phyloP scores from a whole-genome alignment of 192 early-diverging fungal species.

The Podila epigama region DNA sequence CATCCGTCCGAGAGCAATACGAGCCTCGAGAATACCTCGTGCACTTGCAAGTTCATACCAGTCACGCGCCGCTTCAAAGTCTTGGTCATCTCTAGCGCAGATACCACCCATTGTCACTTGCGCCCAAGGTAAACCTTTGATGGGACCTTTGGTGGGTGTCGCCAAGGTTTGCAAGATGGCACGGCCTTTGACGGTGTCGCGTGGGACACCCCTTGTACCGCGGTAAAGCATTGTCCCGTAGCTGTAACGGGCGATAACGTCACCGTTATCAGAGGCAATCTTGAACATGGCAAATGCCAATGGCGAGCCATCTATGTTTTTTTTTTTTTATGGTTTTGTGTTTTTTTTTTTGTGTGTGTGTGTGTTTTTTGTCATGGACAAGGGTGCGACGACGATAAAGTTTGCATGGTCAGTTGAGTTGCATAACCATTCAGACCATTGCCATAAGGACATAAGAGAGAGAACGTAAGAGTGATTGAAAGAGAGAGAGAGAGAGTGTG shows the following conservation, averaged over 20 bases:
- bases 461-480: no score
- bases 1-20: constrained; percentile 51
- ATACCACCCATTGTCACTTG: constrained; percentile 56
- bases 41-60: constrained; percentile 54
- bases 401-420: no score
- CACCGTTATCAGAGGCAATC: constrained; percentile 50
- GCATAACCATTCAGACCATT: no score
- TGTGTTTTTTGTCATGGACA: no score
- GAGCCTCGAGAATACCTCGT: constrained; percentile 44
- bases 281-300: constrained; percentile 50
- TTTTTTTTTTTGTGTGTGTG: no score
- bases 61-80: constrained; percentile 50
- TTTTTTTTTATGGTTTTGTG: no score
- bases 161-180: constrained; percentile 50
- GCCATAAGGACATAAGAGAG: no score
- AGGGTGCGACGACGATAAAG: no score
- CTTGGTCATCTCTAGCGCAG: constrained; percentile 48
- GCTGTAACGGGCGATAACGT: constrained; percentile 50
- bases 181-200: constrained; percentile 45
- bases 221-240: constrained; percentile 58
- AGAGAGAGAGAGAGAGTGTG: no score
- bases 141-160: neutral
- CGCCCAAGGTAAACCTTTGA: constrained; percentile 54
- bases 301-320: constrained; percentile 51
- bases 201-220: constrained; percentile 49